These are phyloP conservation scores for Ensete glaucum DNA, from an alignment of 176 grass and related monocot species.

Conservation along the genomic window DNA sequence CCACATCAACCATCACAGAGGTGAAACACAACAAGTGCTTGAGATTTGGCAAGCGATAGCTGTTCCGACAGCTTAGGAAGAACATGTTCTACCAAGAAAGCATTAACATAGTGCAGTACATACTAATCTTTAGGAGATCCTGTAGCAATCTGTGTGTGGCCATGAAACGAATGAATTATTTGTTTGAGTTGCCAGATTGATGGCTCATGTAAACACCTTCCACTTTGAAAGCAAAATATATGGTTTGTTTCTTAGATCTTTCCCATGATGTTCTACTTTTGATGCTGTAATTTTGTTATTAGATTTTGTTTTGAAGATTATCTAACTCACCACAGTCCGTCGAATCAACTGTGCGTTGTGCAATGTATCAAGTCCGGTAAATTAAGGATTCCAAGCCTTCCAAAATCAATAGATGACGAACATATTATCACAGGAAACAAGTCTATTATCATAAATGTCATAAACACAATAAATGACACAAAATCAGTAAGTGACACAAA, in stretches of 20 bases:
- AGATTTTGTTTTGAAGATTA: background rate
- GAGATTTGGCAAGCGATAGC: slow-evolving; percentile 68
- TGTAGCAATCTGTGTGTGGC: background rate
- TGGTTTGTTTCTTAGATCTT: background rate
- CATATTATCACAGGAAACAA: too few species aligned
- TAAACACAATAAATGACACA: too few species aligned
- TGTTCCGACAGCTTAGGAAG: background rate
- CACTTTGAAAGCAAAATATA: background rate
- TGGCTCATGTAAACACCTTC: slow-evolving; percentile 6
- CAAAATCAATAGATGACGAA: too few species aligned
- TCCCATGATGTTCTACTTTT: background rate
- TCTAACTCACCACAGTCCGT: too few species aligned
- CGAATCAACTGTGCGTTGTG: too few species aligned
- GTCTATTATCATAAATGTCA: too few species aligned
- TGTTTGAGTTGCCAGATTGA: background rate
- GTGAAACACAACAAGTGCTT: slow-evolving; percentile 69
- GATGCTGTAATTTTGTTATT: background rate
- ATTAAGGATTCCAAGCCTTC: too few species aligned
- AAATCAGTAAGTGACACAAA: too few species aligned
- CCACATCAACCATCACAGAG: slow-evolving; percentile 39
- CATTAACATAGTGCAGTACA: background rate
- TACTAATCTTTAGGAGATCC: background rate
- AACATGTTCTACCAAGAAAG: background rate
- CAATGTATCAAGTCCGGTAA: too few species aligned
- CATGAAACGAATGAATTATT: background rate